phyloP scores from a whole-genome alignment of 2,329 filamentous ascomycete species.

The Moelleriella libera region DNA sequence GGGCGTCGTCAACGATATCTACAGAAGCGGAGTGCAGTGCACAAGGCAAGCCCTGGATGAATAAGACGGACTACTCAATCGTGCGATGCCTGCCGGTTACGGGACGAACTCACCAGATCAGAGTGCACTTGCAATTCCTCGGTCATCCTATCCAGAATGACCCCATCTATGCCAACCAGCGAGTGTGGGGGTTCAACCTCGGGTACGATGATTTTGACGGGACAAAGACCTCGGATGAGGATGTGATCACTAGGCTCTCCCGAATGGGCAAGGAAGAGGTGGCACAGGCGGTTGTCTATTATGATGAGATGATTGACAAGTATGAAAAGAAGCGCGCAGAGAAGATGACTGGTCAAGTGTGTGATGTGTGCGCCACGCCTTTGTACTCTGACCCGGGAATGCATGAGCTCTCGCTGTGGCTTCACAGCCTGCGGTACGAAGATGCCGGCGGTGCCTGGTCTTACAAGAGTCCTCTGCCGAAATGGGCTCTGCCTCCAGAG shows the following conservation, averaged over 20 bases:
- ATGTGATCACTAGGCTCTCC: conserved; percentile 72
- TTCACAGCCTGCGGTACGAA: conserved; percentile 85
- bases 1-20: conserved; percentile 10
- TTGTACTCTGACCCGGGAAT: conserved; percentile 84
- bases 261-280: conserved; percentile 92
- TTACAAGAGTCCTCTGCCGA: conserved; percentile 71
- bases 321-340: conserved; percentile 88
- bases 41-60: conserved; percentile 24
- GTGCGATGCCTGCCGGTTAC: conserved; percentile 90
- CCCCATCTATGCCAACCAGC: conserved; percentile 90
- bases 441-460: conserved; percentile 73
- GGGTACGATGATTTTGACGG: conserved; percentile 54
- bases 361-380: conserved; percentile 69
- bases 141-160: conserved; percentile 95
- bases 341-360: conserved; percentile 77
- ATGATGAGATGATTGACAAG: conserved; percentile 82
- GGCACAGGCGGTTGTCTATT: conserved; percentile 80
- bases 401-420: conserved; percentile 84
- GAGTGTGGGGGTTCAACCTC: conserved; percentile 74
- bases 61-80: conserved; percentile 76
- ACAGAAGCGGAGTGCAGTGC: conserved; percentile 5
- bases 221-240: conserved; percentile 63
- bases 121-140: conserved; percentile 87
- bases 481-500: conserved; percentile 72
- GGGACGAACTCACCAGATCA: conserved; percentile 84